phyloP scores from a whole-genome alignment of 108 stramenopile genomes.

The Cyclotella sp. region DNA sequence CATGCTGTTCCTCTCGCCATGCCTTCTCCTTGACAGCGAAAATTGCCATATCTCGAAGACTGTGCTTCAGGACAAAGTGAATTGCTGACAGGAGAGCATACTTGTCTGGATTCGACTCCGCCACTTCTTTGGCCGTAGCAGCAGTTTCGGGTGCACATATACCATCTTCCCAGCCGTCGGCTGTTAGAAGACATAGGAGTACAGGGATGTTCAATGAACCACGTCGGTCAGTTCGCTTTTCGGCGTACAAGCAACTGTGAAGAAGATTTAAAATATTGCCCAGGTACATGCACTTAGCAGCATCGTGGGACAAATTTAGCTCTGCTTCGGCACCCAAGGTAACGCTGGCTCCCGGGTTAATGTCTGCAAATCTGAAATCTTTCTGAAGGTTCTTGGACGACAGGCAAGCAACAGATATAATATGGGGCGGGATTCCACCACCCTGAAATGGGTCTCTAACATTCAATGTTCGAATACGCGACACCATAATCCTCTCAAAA shows the following conservation, averaged over 20 bases:
- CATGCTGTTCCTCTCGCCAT: slow-evolving; percentile 7
- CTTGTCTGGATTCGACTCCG: slow-evolving; percentile 10
- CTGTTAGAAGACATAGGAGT: slow-evolving; percentile 46
- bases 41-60: slow-evolving; percentile 59
- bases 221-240: slow-evolving; percentile 66
- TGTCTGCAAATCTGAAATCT: slow-evolving; percentile 42
- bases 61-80: slow-evolving; percentile 62
- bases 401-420: slow-evolving; percentile 49
- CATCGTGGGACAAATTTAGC: slow-evolving; percentile 19
- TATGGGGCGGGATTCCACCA: slow-evolving; percentile 50
- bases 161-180: slow-evolving; percentile 47
- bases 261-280: slow-evolving; percentile 68
- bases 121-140: slow-evolving; percentile 3
- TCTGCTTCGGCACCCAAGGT: background rate
- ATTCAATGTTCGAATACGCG: slow-evolving; percentile 59
- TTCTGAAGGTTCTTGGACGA: slow-evolving; percentile 55
- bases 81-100: slow-evolving; percentile 60
- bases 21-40: slow-evolving; percentile 27
- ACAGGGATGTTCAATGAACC: slow-evolving; percentile 71
- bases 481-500: slow-evolving; percentile 59
- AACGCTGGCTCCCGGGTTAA: background rate
- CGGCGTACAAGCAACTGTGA: slow-evolving; percentile 73
- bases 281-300: slow-evolving; percentile 70
- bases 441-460: slow-evolving; percentile 39
- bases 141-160: slow-evolving; percentile 17